Conservation (phyloP, 306 rosid species). For the Trifolium repens region DNA sequence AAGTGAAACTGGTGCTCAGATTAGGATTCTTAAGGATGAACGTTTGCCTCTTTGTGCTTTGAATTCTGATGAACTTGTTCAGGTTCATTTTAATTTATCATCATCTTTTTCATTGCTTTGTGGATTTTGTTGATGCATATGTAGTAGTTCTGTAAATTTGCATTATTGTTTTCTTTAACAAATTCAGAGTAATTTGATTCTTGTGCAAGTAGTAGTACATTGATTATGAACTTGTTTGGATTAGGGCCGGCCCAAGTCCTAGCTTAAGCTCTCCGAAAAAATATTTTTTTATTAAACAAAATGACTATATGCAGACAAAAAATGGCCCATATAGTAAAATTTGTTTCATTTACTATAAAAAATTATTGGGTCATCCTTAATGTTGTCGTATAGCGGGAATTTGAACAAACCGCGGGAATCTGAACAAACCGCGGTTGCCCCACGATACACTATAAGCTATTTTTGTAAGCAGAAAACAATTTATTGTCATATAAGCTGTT, state of each 20-base stretch:
- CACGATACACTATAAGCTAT: too few relatives aligned
- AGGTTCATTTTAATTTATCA: conserved; percentile 47
- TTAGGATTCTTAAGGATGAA: conserved; percentile 93
- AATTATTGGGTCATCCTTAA: too few relatives aligned
- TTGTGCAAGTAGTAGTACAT: background rate
- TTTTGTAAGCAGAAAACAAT: background rate
- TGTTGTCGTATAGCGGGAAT: background rate
- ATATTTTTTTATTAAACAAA: too few relatives aligned
- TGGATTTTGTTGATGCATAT: background rate
- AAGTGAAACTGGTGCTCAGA: conserved; percentile 85
- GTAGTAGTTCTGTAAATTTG: background rate
- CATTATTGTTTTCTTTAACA: background rate
- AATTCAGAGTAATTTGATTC: background rate
- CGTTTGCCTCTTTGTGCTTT: conserved; percentile 85
- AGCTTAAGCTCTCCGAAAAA: too few relatives aligned
- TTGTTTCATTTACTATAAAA: too few relatives aligned
- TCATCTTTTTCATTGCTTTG: background rate
- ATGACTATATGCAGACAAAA: too few relatives aligned
- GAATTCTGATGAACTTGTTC: conserved; percentile 89
- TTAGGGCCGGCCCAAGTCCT: too few relatives aligned
- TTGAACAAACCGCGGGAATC: background rate
- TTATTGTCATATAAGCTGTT: background rate
- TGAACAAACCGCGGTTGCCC: background rate
- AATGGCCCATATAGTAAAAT: too few relatives aligned
- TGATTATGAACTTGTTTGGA: background rate